Evolutionary conservation across 2,329 filamentous ascomycete species (phyloP).

Genomic region (Leptographium procerum): DNA sequence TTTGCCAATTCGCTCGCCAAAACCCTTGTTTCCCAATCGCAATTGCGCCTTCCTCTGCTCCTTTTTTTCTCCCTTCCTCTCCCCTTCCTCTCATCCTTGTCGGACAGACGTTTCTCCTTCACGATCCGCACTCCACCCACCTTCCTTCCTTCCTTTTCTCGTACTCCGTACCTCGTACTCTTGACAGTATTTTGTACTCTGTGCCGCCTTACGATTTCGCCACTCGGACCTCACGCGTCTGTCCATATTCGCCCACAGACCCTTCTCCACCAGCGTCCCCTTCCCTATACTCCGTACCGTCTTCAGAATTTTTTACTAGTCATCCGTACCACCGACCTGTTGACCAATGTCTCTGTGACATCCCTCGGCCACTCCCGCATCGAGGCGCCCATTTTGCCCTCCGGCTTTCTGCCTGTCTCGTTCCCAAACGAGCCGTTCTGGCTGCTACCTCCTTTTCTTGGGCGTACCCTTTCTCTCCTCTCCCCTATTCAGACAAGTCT

Average conservation of each 20-base stretch:
- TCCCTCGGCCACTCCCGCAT: slow-evolving; percentile 5
- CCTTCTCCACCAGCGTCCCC: not conserved
- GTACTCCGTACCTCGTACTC: not conserved
- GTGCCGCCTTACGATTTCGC: slow-evolving; percentile 5
- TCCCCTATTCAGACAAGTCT: not conserved
- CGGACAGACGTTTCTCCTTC: not conserved
- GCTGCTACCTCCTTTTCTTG: not conserved
- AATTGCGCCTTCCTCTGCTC: not conserved
- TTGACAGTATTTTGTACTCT: not conserved
- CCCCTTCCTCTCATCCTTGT: not conserved
- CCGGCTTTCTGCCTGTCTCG: not conserved
- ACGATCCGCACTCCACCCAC: not conserved
- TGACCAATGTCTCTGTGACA: not conserved
- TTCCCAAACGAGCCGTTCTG: not conserved
- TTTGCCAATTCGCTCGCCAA: slow-evolving; percentile 6
- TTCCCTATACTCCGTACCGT: not conserved
- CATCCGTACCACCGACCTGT: not conserved
- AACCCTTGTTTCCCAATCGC: not conserved
- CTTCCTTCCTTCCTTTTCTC: not conserved
- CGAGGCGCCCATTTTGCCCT: not conserved
- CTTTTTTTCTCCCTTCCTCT: not conserved
- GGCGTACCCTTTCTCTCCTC: not conserved
- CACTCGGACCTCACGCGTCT: slow-evolving; percentile 7
- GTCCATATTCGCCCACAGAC: slow-evolving; percentile 3
- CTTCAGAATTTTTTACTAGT: not conserved